Percentiles rank a stretch among this genome's conserved stretches.
Evolutionary conservation across 306 rosid genomes (phyloP).

Genomic region (Mimosa bimucronata): DNA sequence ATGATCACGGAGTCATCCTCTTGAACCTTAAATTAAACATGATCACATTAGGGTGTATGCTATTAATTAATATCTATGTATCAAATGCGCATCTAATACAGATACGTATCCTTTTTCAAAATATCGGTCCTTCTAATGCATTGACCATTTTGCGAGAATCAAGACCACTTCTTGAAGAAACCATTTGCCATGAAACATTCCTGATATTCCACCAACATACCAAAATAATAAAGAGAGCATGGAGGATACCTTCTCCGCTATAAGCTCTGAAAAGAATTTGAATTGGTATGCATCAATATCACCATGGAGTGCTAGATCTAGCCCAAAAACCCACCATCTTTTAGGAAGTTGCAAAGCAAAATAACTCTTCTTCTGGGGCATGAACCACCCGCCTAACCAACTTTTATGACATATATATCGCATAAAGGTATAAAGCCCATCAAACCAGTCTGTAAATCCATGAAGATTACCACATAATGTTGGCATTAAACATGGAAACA

Average conservation of each 20-base stretch:
- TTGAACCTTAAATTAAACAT: slow-evolving; percentile 62
- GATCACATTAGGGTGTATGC: slow-evolving; percentile 33
- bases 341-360: slow-evolving; percentile 95
- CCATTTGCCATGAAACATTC: not conserved
- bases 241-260: slow-evolving; percentile 69
- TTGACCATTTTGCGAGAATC: not conserved
- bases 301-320: slow-evolving; percentile 89
- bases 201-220: slow-evolving; percentile 24
- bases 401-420: slow-evolving; percentile 89
- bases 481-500: slow-evolving; percentile 10
- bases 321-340: slow-evolving; percentile 97
- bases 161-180: not conserved
- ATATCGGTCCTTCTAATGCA: not conserved
- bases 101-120: not conserved
- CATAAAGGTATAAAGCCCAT: slow-evolving; percentile 96
- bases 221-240: slow-evolving; percentile 18
- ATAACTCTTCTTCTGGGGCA: slow-evolving; percentile 98
- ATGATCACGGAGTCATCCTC: slow-evolving; percentile 85
- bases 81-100: not conserved
- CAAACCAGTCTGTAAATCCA: slow-evolving; percentile 86
- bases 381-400: slow-evolving; percentile 99
- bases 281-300: slow-evolving; percentile 98
- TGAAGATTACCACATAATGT: slow-evolving; percentile 11
- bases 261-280: slow-evolving; percentile 86
- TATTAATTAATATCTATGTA: not conserved